These are phyloP conservation scores for Hypoxylon rickii DNA, from an alignment of 495 filamentous ascomycete genomes.

Conservation along the genomic window DNA sequence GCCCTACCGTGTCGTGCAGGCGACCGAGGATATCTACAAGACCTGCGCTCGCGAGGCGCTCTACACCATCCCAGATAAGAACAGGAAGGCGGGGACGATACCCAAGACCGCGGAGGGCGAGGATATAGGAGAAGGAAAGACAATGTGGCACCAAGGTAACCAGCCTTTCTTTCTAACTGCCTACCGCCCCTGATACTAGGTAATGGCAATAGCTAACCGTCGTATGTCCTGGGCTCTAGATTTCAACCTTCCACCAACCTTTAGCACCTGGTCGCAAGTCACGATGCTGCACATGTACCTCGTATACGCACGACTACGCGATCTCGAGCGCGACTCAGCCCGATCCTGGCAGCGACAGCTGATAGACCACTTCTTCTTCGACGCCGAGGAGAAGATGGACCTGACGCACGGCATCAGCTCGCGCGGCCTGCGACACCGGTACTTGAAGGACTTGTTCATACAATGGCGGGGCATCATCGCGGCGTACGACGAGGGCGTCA, in stretches of 20 bases:
- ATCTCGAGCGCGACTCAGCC: constrained; percentile 61
- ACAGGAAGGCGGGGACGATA: constrained; percentile 58
- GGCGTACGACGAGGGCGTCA: constrained; percentile 85
- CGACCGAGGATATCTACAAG: constrained; percentile 78
- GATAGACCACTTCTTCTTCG: constrained; percentile 94
- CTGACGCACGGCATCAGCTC: constrained; percentile 68
- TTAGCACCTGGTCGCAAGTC: constrained; percentile 93
- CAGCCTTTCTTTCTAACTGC: neutral
- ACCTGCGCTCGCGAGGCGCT: constrained; percentile 75
- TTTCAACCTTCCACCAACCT: constrained; percentile 76
- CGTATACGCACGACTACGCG: constrained; percentile 81
- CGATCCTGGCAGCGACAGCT: constrained; percentile 49
- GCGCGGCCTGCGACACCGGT: constrained; percentile 71
- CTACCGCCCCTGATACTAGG: neutral
- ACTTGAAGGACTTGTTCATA: constrained; percentile 88
- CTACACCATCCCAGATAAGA: constrained; percentile 68
- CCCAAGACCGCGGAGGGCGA: constrained; percentile 71
- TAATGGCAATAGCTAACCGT: constrained; percentile 21
- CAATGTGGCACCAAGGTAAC: constrained; percentile 84
- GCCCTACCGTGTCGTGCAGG: constrained; percentile 75
- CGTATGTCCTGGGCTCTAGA: constrained; percentile 23
- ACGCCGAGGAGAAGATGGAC: constrained; percentile 85
- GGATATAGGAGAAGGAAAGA: constrained; percentile 73
- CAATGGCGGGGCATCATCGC: constrained; percentile 87
- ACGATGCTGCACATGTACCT: constrained; percentile 96